These are phyloP conservation scores for Camelina laxa DNA, from an alignment of 345 rosid genomes.

Conservation along the genomic window DNA sequence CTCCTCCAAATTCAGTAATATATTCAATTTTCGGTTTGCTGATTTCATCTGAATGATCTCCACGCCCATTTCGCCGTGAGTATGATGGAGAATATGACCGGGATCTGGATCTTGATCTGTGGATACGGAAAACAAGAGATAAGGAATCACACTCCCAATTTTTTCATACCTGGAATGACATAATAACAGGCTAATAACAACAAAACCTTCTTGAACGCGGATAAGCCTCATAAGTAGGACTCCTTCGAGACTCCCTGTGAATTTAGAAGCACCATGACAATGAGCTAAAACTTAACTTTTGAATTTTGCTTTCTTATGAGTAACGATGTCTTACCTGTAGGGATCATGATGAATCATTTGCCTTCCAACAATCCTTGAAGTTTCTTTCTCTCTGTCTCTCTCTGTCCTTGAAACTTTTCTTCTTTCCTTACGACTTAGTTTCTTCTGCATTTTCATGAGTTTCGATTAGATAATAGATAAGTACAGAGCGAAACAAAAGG, in stretches of 20 bases:
- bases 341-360: conserved; percentile 85
- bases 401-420: conserved; percentile 93
- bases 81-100: conserved; percentile 81
- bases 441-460: conserved; percentile 61
- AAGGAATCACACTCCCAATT: background rate
- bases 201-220: conserved; percentile 79
- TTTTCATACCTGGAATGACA: conserved; percentile 19
- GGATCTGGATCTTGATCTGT: conserved; percentile 77
- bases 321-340: conserved; percentile 57
- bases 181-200: conserved; percentile 13
- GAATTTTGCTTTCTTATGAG: background rate
- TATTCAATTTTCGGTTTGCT: conserved; percentile 84
- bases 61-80: conserved; percentile 67
- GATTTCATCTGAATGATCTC: conserved; percentile 63
- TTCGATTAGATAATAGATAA: conserved; percentile 11
- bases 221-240: conserved; percentile 98
- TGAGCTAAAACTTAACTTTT: conserved; percentile 1
- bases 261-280: conserved; percentile 27
- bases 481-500: conserved; percentile 1
- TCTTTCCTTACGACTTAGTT: conserved; percentile 97
- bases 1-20: conserved; percentile 93
- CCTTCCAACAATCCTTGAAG: conserved; percentile 66
- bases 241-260: conserved; percentile 78
- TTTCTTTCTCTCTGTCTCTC: conserved; percentile 91
- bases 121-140: conserved; percentile 9